Conservation (phyloP, 208 protist genomes). For the Leishmania braziliensis region DNA sequence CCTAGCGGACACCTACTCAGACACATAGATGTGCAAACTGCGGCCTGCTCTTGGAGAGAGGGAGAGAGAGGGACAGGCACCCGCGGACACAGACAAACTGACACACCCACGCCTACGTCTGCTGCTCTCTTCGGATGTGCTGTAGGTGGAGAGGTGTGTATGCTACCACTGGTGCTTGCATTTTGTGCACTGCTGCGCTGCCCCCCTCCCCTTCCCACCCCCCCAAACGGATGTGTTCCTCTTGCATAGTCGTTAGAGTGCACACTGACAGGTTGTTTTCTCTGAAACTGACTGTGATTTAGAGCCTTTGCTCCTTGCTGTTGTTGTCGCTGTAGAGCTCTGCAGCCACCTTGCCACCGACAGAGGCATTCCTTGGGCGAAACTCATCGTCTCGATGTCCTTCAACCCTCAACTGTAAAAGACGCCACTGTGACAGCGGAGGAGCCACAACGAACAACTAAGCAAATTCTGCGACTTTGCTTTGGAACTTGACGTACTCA, state of each 20-base stretch:
- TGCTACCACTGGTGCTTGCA: not conserved
- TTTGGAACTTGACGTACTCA: too few species aligned
- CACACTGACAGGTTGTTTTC: not conserved
- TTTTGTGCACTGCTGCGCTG: not conserved
- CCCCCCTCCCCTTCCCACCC: not conserved
- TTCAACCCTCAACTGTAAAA: not conserved
- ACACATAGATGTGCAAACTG: not conserved
- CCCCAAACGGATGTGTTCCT: not conserved
- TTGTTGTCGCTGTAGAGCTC: not conserved
- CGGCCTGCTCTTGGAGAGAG: not conserved
- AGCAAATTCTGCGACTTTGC: not conserved
- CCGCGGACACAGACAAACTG: not conserved
- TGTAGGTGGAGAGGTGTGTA: not conserved
- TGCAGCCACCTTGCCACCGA: not conserved
- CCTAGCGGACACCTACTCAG: not conserved
- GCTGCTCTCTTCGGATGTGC: not conserved
- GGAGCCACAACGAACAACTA: not conserved
- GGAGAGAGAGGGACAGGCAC: not conserved
- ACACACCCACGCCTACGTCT: not conserved
- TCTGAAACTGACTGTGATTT: not conserved
- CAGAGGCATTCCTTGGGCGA: not conserved
- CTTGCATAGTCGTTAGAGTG: not conserved
- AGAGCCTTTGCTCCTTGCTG: not conserved
- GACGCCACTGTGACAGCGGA: not conserved
- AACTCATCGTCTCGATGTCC: not conserved